A percentile compares a stretch with the other conserved stretches of the same genome.
Evolutionary conservation across 805 yeast genomes (phyloP).

Genomic region (Metschnikowia gelsemii): DNA sequence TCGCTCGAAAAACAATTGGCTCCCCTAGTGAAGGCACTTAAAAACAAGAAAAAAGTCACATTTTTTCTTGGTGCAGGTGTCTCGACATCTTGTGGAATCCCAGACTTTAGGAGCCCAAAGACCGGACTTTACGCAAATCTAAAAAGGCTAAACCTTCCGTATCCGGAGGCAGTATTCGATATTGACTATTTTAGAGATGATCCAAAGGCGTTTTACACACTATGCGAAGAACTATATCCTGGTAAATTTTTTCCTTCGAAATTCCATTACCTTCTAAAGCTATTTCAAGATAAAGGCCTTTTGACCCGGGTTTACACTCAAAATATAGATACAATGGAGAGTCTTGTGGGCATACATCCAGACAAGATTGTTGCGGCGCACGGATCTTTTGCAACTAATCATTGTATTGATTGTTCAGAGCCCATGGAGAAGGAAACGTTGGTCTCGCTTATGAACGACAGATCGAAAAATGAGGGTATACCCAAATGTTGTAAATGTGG

Average conservation of each 20-base stretch:
- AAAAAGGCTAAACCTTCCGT: conserved; percentile 71
- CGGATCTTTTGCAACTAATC: conserved; percentile 85
- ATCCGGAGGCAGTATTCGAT: conserved; percentile 94
- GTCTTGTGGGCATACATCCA: conserved; percentile 71
- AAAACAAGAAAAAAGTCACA: conserved; percentile 41
- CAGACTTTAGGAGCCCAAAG: conserved; percentile 88
- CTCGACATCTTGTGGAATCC: conserved; percentile 91
- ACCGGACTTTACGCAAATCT: conserved; percentile 87
- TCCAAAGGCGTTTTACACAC: conserved; percentile 81
- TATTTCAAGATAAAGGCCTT: conserved; percentile 61
- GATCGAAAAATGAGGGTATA: conserved; percentile 33
- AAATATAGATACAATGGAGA: conserved; percentile 88
- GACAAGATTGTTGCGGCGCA: conserved; percentile 84
- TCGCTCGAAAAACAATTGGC: conserved; percentile 20
- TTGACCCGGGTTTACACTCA: conserved; percentile 82
- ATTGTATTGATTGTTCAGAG: conserved; percentile 72
- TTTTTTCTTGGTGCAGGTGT: conserved; percentile 92
- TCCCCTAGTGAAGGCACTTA: conserved; percentile 34
- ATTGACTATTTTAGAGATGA: conserved; percentile 71
- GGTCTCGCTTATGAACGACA: conserved; percentile 37
- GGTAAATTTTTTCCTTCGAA: conserved; percentile 81
- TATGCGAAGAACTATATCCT: conserved; percentile 85
- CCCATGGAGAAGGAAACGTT: conserved; percentile 51
- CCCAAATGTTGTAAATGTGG: conserved; percentile 63
- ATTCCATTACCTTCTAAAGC: conserved; percentile 70